phyloP scores from a whole-genome alignment of 2,329 filamentous ascomycete species.

The Pseudofabraea citricarpa region DNA sequence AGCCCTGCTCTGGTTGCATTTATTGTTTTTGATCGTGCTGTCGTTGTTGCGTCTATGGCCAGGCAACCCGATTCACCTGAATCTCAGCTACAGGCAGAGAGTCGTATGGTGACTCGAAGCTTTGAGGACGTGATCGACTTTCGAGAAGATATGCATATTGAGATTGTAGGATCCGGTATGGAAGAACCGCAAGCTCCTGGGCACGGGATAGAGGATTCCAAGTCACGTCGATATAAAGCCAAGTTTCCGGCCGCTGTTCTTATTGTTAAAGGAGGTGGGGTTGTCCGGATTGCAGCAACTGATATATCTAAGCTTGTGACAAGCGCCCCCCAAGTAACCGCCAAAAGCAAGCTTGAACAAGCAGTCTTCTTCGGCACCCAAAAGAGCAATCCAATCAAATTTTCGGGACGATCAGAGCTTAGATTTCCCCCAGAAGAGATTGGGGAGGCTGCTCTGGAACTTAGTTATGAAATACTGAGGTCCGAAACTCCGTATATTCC shows the following conservation, averaged over 20 bases:
- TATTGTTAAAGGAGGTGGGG: slow-evolving; percentile 57
- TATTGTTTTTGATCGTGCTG: slow-evolving; percentile 71
- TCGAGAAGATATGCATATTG: slow-evolving; percentile 56
- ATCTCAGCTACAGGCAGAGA: slow-evolving; percentile 67
- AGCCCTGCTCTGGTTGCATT: slow-evolving; percentile 77
- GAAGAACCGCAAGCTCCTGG: slow-evolving; percentile 47
- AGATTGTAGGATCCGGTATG: slow-evolving; percentile 58
- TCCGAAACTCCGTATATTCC: slow-evolving; percentile 74
- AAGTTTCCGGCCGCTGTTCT: slow-evolving; percentile 61
- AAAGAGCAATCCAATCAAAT: slow-evolving; percentile 81
- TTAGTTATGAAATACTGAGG: slow-evolving; percentile 77
- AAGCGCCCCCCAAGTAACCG: slow-evolving; percentile 62
- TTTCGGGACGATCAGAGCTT: slow-evolving; percentile 63
- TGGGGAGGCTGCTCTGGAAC: slow-evolving; percentile 67
- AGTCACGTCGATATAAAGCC: slow-evolving; percentile 46
- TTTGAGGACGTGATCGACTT: slow-evolving; percentile 90
- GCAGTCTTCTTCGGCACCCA: slow-evolving; percentile 87
- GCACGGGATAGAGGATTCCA: slow-evolving; percentile 39
- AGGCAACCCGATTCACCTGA: slow-evolving; percentile 66
- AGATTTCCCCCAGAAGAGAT: slow-evolving; percentile 67
- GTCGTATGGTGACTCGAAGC: slow-evolving; percentile 54
- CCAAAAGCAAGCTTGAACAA: slow-evolving; percentile 87
- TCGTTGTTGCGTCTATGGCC: slow-evolving; percentile 71
- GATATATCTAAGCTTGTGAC: slow-evolving; percentile 57
- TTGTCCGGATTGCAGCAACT: slow-evolving; percentile 53